Conservation (phyloP, 257 asterid species). For the Verbena officinalis region DNA sequence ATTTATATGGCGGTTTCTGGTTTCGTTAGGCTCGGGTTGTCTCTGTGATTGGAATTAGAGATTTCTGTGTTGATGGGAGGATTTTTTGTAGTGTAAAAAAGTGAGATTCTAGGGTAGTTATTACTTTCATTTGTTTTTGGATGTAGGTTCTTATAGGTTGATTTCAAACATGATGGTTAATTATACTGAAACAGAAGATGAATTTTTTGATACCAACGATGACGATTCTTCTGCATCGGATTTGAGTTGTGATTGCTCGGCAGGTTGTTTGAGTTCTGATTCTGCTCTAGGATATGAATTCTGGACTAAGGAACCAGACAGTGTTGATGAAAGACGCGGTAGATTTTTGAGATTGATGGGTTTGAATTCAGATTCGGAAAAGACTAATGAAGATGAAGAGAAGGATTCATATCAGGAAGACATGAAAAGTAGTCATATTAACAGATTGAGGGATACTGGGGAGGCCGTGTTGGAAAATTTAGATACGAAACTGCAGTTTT, state of each 20-base stretch:
- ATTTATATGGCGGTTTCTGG: background rate
- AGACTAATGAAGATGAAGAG: slow-evolving; percentile 32
- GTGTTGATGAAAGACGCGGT: slow-evolving; percentile 67
- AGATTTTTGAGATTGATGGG: slow-evolving; percentile 74
- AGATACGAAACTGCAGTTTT: slow-evolving; percentile 44
- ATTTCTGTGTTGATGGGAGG: slow-evolving; percentile 7
- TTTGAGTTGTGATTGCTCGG: slow-evolving; percentile 53
- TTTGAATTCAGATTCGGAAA: slow-evolving; percentile 43
- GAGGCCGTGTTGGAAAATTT: slow-evolving; percentile 50
- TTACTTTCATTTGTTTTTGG: slow-evolving; percentile 17
- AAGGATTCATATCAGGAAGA: slow-evolving; percentile 32
- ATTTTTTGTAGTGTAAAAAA: background rate
- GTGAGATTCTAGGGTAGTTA: slow-evolving; percentile 11
- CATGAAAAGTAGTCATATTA: slow-evolving; percentile 18
- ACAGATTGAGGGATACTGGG: slow-evolving; percentile 44
- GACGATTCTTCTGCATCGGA: slow-evolving; percentile 53
- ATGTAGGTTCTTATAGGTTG: slow-evolving; percentile 42
- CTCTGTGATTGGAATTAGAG: background rate
- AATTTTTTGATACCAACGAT: slow-evolving; percentile 64
- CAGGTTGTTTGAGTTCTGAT: slow-evolving; percentile 41
- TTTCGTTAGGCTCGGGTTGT: background rate
- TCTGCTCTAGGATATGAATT: slow-evolving; percentile 62
- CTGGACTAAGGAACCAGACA: slow-evolving; percentile 65
- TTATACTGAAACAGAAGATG: slow-evolving; percentile 50
- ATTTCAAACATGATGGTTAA: slow-evolving; percentile 45